A percentile compares a stretch with the other conserved stretches of the same genome.
These are phyloP conservation scores for Coemansia sp. DNA, from an alignment of 192 early-diverging fungal genomes.

Conservation along the genomic window DNA sequence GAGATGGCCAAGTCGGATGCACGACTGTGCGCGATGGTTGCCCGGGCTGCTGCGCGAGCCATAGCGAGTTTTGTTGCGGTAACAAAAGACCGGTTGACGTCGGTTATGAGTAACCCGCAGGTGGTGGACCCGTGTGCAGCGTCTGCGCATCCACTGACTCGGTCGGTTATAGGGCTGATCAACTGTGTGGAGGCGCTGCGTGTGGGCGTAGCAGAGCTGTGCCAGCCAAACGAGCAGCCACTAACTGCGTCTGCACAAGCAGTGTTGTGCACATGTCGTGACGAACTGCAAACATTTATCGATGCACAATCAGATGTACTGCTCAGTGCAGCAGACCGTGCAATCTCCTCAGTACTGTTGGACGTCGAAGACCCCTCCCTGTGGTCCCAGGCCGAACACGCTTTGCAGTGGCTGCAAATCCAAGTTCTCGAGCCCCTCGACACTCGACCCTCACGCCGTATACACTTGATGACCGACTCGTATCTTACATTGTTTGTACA, in stretches of 20 bases:
- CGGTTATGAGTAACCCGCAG: background rate
- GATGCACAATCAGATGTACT: background rate
- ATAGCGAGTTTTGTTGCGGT: background rate
- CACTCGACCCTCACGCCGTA: background rate
- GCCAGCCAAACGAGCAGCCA: background rate
- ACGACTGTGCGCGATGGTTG: background rate
- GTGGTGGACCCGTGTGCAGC: background rate
- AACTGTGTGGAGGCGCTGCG: background rate
- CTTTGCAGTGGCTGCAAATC: constrained; percentile 27
- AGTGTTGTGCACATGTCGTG: background rate
- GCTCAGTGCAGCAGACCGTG: background rate
- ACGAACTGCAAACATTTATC: background rate
- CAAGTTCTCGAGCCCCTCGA: constrained; percentile 20
- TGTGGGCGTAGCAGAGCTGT: background rate
- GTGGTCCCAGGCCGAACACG: background rate
- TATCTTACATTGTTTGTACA: constrained; percentile 14
- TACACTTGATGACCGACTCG: constrained; percentile 6
- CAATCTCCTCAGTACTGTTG: background rate
- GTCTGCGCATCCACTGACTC: background rate
- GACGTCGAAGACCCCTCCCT: background rate
- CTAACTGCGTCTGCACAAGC: background rate
- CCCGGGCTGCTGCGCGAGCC: background rate
- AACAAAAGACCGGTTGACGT: background rate
- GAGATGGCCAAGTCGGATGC: constrained; percentile 19
- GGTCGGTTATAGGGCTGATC: background rate